Evolutionary conservation across 805 yeast species (phyloP).

Genomic region (Alloascoidea africana): DNA sequence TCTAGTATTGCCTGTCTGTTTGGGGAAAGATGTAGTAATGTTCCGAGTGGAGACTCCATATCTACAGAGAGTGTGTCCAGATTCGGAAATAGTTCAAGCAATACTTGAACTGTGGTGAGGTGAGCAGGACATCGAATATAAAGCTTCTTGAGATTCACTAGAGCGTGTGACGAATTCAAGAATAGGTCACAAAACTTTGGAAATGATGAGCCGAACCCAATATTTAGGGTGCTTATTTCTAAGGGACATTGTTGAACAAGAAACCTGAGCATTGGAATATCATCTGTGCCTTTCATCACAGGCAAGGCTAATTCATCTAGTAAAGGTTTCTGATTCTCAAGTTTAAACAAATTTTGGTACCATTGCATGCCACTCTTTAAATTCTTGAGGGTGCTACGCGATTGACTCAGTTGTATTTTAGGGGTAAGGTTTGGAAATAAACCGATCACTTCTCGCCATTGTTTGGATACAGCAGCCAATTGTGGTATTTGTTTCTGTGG

Average conservation of each 20-base stretch:
- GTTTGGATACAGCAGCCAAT: background rate
- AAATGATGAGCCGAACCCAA: background rate
- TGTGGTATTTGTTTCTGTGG: background rate
- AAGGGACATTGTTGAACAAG: background rate
- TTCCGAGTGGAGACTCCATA: background rate
- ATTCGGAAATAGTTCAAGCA: background rate
- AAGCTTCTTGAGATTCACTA: background rate
- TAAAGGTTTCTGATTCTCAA: background rate
- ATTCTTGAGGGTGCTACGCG: background rate
- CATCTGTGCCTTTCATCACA: background rate
- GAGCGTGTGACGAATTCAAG: too few relatives aligned
- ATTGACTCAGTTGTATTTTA: background rate
- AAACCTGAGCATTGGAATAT: background rate
- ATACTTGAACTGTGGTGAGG: background rate
- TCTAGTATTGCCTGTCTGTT: background rate
- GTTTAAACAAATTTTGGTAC: background rate
- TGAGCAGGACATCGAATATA: background rate
- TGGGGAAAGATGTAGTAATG: too few relatives aligned
- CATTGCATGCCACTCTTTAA: background rate
- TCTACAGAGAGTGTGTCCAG: background rate
- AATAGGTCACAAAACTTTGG: background rate
- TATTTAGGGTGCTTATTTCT: background rate
- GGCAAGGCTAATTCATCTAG: background rate
- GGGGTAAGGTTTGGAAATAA: background rate
- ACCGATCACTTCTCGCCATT: background rate